Evolutionary conservation across 2,329 filamentous ascomycete species (phyloP).

Genomic region (Sclerotinia spermophila): DNA sequence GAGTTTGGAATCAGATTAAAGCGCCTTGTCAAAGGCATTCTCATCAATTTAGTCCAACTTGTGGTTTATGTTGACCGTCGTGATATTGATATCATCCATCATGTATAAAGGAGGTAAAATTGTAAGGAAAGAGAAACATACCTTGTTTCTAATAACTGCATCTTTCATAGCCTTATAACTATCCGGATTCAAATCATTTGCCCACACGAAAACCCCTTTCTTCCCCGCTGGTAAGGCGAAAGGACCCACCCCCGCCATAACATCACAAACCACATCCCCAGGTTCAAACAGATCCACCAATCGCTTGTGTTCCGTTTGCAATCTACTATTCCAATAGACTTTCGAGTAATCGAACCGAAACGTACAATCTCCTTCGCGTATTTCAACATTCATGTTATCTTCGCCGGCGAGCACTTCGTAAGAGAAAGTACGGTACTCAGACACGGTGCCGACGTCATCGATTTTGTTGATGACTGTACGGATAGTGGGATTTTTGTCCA

Average conservation of each 20-base stretch:
- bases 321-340: conserved; percentile 95
- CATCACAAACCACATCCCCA: conserved; percentile 88
- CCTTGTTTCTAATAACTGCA: conserved; percentile 76
- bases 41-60: conserved; percentile 23
- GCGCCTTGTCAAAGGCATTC: conserved; percentile 24
- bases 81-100: conserved; percentile 28
- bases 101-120: background rate
- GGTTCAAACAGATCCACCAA: conserved; percentile 72
- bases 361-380: conserved; percentile 77
- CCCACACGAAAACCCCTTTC: conserved; percentile 88
- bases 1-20: conserved; percentile 21
- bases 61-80: conserved; percentile 28
- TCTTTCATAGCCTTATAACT: conserved; percentile 70
- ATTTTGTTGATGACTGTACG: conserved; percentile 94
- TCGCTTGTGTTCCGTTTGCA: conserved; percentile 84
- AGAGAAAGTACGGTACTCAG: conserved; percentile 83
- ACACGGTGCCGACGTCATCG: conserved; percentile 80
- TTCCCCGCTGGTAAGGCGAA: conserved; percentile 91
- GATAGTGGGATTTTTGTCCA: conserved; percentile 83
- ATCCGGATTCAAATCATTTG: conserved; percentile 94
- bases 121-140: conserved; percentile 37
- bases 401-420: conserved; percentile 86
- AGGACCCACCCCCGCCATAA: conserved; percentile 96
- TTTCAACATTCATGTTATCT: conserved; percentile 77
- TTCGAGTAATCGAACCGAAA: conserved; percentile 93